Percentiles rank a stretch among this genome's conserved stretches.
phyloP scores from a whole-genome alignment of 1,284 basidiomycete genomes.

The Microbotryomycetes sp. region DNA sequence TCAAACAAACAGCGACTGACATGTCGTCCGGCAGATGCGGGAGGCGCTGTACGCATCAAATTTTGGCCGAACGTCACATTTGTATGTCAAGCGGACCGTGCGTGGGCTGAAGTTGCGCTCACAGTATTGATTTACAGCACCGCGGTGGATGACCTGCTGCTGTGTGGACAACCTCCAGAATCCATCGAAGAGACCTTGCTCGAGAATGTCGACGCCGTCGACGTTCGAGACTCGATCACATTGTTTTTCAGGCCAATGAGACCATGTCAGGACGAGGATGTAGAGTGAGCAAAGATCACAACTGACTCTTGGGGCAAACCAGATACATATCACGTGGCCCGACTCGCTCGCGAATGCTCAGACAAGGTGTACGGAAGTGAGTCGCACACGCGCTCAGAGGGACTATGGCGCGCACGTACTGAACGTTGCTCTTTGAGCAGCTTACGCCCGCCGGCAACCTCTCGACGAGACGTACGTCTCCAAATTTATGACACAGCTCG shows the following conservation, averaged over 20 bases:
- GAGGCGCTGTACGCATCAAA: slow-evolving; percentile 25
- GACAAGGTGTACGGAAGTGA: slow-evolving; percentile 25
- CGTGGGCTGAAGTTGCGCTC: background rate
- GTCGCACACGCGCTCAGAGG: too few species aligned
- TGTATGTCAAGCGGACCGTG: background rate
- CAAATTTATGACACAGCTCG: slow-evolving; percentile 26
- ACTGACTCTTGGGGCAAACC: background rate
- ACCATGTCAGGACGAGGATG: slow-evolving; percentile 2
- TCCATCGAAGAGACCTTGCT: slow-evolving; percentile 26
- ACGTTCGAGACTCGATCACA: slow-evolving; percentile 26
- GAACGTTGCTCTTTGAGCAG: slow-evolving; percentile 4
- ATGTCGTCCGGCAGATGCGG: slow-evolving; percentile 11
- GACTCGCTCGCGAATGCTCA: slow-evolving; percentile 23
- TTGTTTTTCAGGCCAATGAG: slow-evolving; percentile 25
- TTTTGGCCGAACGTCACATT: slow-evolving; percentile 24
- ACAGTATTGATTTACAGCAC: background rate
- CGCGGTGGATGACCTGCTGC: slow-evolving; percentile 18
- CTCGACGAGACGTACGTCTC: slow-evolving; percentile 19
- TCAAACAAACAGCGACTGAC: background rate
- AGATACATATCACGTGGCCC: slow-evolving; percentile 14
- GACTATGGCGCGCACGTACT: too few species aligned
- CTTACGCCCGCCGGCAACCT: slow-evolving; percentile 20
- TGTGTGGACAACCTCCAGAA: slow-evolving; percentile 14
- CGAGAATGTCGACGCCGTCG: slow-evolving; percentile 25
- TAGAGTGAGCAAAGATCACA: too few species aligned